These are phyloP conservation scores for Rhododendron mucronatum DNA, from an alignment of 148 eudicot genomes.

Conservation along the genomic window DNA sequence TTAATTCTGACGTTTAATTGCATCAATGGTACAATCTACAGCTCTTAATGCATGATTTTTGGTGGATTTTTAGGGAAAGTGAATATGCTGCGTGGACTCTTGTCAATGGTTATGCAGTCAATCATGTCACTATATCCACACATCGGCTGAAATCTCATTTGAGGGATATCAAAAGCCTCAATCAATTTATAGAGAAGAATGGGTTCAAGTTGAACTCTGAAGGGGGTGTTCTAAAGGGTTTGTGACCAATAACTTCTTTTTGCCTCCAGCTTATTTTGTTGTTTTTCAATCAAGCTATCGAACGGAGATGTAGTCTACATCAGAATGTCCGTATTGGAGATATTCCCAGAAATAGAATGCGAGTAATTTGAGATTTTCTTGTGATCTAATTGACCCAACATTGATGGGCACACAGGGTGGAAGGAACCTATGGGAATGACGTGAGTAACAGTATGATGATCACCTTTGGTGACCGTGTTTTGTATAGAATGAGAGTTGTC, in stretches of 20 bases:
- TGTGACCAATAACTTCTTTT: slow-evolving; percentile 16
- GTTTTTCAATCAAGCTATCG: background rate
- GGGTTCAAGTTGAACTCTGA: slow-evolving; percentile 87
- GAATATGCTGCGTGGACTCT: slow-evolving; percentile 99
- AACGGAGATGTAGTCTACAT: background rate
- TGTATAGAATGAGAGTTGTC: background rate
- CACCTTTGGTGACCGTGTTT: background rate
- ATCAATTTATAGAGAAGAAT: slow-evolving; percentile 74
- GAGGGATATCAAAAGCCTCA: slow-evolving; percentile 54
- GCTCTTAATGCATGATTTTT: background rate
- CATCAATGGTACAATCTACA: background rate
- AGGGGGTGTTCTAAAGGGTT: slow-evolving; percentile 88
- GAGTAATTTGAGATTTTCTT: background rate
- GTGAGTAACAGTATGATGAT: background rate
- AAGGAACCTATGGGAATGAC: background rate
- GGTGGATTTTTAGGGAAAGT: slow-evolving; percentile 64
- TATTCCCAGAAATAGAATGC: background rate
- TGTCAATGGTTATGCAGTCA: slow-evolving; percentile 88
- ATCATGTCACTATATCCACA: slow-evolving; percentile 85
- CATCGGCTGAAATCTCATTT: slow-evolving; percentile 67
- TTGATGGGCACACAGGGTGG: background rate
- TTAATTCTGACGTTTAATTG: background rate
- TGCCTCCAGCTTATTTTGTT: background rate
- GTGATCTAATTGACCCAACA: background rate
- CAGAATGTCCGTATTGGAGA: background rate